A percentile compares a stretch with the other conserved stretches of the same genome.
These are phyloP conservation scores for Erodium maritimum DNA, from an alignment of 345 rosid species.

Conservation along the genomic window DNA sequence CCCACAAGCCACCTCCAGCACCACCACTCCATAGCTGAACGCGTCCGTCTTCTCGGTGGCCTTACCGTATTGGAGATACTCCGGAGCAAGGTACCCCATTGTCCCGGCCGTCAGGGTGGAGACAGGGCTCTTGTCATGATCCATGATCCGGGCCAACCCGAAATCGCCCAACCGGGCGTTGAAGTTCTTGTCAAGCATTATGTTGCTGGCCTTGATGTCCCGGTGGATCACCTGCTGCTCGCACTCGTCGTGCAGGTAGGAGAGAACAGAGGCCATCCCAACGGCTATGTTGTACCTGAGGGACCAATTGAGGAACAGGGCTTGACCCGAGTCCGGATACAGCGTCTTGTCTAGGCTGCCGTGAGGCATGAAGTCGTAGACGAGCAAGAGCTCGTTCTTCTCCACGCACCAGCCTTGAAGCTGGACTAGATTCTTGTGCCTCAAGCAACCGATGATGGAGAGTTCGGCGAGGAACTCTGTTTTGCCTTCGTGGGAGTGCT, in stretches of 20 bases:
- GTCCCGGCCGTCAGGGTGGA: slow-evolving; percentile 94
- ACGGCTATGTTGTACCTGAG: slow-evolving; percentile 57
- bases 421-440: slow-evolving; percentile 87
- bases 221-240: slow-evolving; percentile 91
- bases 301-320: slow-evolving; percentile 43
- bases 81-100: slow-evolving; percentile 95
- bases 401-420: slow-evolving; percentile 91
- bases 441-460: slow-evolving; percentile 72
- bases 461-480: slow-evolving; percentile 77
- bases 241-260: slow-evolving; percentile 85
- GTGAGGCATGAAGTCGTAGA: slow-evolving; percentile 80
- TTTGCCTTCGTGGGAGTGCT: slow-evolving; percentile 69
- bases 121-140: slow-evolving; percentile 85
- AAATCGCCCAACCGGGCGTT: slow-evolving; percentile 86
- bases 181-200: slow-evolving; percentile 77
- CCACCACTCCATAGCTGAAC: slow-evolving; percentile 81
- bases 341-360: slow-evolving; percentile 80
- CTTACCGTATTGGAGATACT: slow-evolving; percentile 84
- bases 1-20: slow-evolving; percentile 84
- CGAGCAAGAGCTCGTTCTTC: slow-evolving; percentile 72
- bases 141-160: slow-evolving; percentile 86
- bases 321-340: slow-evolving; percentile 42
- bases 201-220: slow-evolving; percentile 79
- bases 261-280: slow-evolving; percentile 68
- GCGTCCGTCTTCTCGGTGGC: slow-evolving; percentile 86